Evolutionary conservation across 345 rosid genomes (phyloP).

Genomic region (Rhodamnia argentea): DNA sequence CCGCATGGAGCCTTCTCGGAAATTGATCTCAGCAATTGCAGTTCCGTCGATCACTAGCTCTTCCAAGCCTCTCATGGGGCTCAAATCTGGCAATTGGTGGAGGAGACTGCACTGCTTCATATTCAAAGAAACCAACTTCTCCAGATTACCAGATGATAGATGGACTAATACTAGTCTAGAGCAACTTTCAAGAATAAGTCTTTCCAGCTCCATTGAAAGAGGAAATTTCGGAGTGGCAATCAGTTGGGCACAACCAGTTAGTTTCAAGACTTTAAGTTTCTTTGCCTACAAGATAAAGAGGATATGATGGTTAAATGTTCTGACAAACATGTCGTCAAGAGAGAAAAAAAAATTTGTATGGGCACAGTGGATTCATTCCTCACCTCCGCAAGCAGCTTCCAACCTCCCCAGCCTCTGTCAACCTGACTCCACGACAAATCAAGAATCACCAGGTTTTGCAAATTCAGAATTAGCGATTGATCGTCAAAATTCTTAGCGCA

Average conservation of each 20-base stretch:
- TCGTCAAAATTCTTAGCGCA: rapidly evolving
- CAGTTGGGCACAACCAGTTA: rapidly evolving
- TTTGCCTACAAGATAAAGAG: background rate
- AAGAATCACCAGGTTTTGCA: background rate
- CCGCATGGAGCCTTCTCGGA: background rate
- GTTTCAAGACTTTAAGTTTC: no score
- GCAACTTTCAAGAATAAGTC: no score
- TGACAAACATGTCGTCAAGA: rapidly evolving
- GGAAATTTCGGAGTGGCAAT: rapidly evolving
- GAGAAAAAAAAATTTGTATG: rapidly evolving
- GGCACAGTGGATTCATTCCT: rapidly evolving
- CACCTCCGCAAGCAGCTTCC: rapidly evolving
- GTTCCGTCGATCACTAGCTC: background rate
- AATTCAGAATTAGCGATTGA: no score
- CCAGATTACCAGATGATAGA: no score
- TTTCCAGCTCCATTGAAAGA: no score
- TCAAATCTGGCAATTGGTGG: background rate
- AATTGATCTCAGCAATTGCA: rapidly evolving
- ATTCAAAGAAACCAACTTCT: background rate
- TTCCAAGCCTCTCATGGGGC: background rate
- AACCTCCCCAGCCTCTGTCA: rapidly evolving
- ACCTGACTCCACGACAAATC: background rate
- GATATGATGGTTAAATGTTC: background rate
- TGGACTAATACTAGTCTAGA: no score
- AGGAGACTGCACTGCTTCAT: background rate